phyloP scores from a whole-genome alignment of 1,284 basidiomycete genomes.

The Ceratobasidium sp. region DNA sequence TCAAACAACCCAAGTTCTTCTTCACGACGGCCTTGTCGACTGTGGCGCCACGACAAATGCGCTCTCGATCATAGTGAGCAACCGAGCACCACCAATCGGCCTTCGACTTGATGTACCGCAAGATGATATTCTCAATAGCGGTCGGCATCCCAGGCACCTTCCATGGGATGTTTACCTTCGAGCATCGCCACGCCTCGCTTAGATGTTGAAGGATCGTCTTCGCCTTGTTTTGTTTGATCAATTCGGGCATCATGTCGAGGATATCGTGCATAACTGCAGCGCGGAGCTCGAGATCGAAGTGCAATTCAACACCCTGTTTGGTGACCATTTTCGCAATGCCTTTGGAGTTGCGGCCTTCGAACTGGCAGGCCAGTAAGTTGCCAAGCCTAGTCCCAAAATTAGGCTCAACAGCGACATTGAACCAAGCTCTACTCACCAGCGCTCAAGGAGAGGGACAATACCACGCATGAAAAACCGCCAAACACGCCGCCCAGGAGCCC shows the following conservation, averaged over 20 bases:
- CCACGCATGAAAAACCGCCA: slow-evolving; percentile 99
- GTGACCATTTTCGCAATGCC: slow-evolving; percentile 96
- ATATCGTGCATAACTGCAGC: slow-evolving; percentile 99
- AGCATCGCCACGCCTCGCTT: slow-evolving; percentile 98
- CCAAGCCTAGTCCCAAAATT: slow-evolving; percentile 74
- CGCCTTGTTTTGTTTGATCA: slow-evolving; percentile 98
- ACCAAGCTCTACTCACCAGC: slow-evolving; percentile 72
- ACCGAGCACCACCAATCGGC: slow-evolving; percentile 99
- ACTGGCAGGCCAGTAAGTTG: slow-evolving; percentile 97
- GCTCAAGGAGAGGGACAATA: slow-evolving; percentile 96
- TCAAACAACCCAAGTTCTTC: slow-evolving; percentile 93
- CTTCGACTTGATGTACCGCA: slow-evolving; percentile 99
- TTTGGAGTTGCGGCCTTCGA: slow-evolving; percentile 97
- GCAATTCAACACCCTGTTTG: slow-evolving; percentile 98
- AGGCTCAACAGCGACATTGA: too few relatives aligned
- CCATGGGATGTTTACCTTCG: slow-evolving; percentile 99
- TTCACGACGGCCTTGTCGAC: slow-evolving; percentile 99
- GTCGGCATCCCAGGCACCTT: slow-evolving; percentile 98
- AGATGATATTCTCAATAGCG: slow-evolving; percentile 98
- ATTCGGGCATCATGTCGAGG: slow-evolving; percentile 99
- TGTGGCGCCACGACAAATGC: slow-evolving; percentile 95
- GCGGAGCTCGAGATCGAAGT: slow-evolving; percentile 97
- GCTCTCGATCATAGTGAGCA: slow-evolving; percentile 94
- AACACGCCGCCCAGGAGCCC: slow-evolving; percentile 99
- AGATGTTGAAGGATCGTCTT: slow-evolving; percentile 99